Evolutionary conservation across 73 alveolate species (phyloP).

Genomic region (Blepharisma japonicum): DNA sequence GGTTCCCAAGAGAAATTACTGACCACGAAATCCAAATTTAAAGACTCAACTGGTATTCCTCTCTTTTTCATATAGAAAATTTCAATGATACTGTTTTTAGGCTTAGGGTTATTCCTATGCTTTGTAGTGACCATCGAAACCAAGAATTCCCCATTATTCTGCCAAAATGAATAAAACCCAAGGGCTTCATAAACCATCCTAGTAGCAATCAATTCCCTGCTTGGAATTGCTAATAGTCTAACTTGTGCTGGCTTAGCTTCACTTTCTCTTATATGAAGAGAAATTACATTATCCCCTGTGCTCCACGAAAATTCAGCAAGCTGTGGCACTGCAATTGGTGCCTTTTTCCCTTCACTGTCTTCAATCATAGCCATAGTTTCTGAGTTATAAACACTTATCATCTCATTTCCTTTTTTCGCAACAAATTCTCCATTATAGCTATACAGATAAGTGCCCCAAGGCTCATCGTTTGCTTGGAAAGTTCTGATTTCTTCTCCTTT

Average conservation of each 20-base stretch:
- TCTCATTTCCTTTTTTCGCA: neutral
- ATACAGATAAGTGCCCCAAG: constrained; percentile 23
- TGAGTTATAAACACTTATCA: neutral
- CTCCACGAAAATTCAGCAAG: constrained; percentile 27
- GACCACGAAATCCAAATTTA: neutral
- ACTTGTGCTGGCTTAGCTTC: neutral
- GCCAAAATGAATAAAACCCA: constrained; percentile 11
- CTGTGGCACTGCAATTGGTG: neutral
- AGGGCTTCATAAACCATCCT: constrained; percentile 5
- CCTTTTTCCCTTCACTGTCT: neutral
- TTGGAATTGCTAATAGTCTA: neutral
- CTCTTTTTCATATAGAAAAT: neutral
- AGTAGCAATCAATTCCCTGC: constrained; percentile 26
- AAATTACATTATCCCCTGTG: neutral
- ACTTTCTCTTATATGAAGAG: constrained; percentile 24
- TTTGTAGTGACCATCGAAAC: neutral
- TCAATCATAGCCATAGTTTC: constrained; percentile 13
- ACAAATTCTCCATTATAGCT: constrained; percentile 20
- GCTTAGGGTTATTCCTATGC: neutral
- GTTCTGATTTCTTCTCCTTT: neutral
- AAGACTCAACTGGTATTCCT: neutral
- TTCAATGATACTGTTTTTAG: constrained; percentile 5
- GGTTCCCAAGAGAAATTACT: constrained; percentile 7
- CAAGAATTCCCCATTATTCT: neutral
- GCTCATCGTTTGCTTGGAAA: constrained; percentile 22